Evolutionary conservation across 805 yeast genomes (phyloP), one percentile per base, ranked within the genome.

Genomic region (Spencermartinsiella europaea): DNA sequence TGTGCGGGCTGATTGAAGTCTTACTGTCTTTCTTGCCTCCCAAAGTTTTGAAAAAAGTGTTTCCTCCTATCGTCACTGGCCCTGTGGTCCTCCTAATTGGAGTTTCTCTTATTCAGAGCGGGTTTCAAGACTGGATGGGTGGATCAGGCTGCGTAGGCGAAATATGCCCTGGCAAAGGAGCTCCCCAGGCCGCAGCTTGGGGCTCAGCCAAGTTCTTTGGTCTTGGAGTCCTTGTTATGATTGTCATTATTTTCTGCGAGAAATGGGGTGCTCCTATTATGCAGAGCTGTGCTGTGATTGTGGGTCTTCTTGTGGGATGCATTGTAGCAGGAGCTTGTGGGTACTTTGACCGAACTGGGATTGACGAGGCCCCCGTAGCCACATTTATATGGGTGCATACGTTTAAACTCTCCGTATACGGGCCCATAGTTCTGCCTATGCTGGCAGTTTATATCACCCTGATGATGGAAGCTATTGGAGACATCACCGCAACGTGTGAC

Each of bases 401-500:
- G 10, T 89, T 88, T 72, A 80, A 76, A 51, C 72, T 88, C 45
- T 65, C 71, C 34, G 78, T 89, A 4, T 86, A 89, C 59, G 96
- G 86, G 2, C 96, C 96, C 1, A 79, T 83, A 2, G 93, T 89
- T 4, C 68, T 89, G 44, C 96, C 96, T 3, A 76, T 86, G 70
- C 67, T 89, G 47, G 95, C 96, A 0, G 83, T 88, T 40, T 89
- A 80, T 63, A 72, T 89, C 27, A 87, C 83, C 21, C 68, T 85
- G 56, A 83, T 86, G 79, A 87, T 88, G 88, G 96, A 90, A 70
- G 85, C 95, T 45, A 87, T 89, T 61, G 96, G 96, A 65, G 96
- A 89, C 66, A 83, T 89, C 61, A 87, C 96, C 27, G 96, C 96
- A 31, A 86, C 96, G 37, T 83, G 87, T 48, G 97, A 89, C 65